phyloP scores from a whole-genome alignment of 1,284 basidiomycete genomes.

The Boletus sp. region DNA sequence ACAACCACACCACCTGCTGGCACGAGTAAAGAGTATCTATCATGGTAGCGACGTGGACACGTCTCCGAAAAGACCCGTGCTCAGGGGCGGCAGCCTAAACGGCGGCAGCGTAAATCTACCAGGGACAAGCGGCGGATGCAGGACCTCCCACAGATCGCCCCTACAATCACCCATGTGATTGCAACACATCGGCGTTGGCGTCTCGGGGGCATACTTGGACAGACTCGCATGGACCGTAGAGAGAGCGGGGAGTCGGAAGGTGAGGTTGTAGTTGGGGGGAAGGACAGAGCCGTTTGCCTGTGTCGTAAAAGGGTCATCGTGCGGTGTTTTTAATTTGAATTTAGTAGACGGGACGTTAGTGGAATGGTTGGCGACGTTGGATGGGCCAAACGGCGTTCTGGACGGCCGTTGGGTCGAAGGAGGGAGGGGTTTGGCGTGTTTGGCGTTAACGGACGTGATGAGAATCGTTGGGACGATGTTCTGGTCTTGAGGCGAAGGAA shows the following conservation, averaged over 20 bases:
- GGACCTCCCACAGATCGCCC: slow-evolving; percentile 27
- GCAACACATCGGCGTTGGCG: slow-evolving; percentile 25
- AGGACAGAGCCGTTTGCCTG: not conserved
- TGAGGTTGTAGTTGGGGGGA: not conserved
- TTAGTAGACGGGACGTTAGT: slow-evolving; percentile 1
- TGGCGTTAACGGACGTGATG: slow-evolving; percentile 28
- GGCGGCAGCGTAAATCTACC: slow-evolving; percentile 24
- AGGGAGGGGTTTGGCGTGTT: slow-evolving; percentile 22
- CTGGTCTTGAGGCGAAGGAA: not conserved
- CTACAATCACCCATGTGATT: slow-evolving; percentile 25
- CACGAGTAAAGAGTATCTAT: too few relatives aligned
- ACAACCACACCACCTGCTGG: too few relatives aligned
- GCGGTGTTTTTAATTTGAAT: not conserved
- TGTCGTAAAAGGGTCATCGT: slow-evolving; percentile 25
- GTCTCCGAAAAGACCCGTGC: slow-evolving; percentile 17
- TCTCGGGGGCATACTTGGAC: slow-evolving; percentile 15
- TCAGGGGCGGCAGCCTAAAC: slow-evolving; percentile 26
- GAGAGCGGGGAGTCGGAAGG: slow-evolving; percentile 19
- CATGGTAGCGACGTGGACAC: not conserved
- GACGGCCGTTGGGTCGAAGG: slow-evolving; percentile 11
- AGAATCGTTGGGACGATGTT: slow-evolving; percentile 22
- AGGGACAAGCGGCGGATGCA: slow-evolving; percentile 25
- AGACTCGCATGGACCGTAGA: not conserved
- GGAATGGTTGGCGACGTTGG: slow-evolving; percentile 10
- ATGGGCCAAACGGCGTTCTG: slow-evolving; percentile 15